Percentiles rank a stretch among this genome's conserved stretches.
phyloP scores from a whole-genome alignment of 2,329 filamentous ascomycete genomes.

The Calonectria honghensis region DNA sequence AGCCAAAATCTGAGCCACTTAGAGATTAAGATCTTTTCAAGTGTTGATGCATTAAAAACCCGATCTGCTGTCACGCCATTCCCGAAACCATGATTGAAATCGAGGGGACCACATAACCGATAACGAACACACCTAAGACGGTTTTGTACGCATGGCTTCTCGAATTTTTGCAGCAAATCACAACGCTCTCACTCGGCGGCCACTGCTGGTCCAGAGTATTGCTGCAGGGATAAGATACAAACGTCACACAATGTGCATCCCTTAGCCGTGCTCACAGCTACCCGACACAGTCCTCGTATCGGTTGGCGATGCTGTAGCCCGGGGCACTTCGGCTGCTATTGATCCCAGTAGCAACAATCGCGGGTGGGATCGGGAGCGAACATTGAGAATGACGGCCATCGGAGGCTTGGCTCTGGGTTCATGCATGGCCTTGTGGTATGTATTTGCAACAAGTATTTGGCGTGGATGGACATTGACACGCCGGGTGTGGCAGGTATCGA shows the following conservation, averaged over 20 bases:
- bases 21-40: neutral
- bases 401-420: neutral
- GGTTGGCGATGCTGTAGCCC: constrained; percentile 16
- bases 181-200: neutral
- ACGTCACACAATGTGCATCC: neutral
- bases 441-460: neutral
- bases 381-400: neutral
- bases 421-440: constrained; percentile 18
- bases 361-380: constrained; percentile 9
- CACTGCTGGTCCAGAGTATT: neutral
- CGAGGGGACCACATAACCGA: neutral
- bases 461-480: too few species aligned
- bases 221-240: neutral
- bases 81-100: neutral
- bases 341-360: neutral
- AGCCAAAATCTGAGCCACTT: neutral
- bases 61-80: neutral
- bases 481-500: neutral
- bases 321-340: neutral
- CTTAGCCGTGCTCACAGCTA: neutral
- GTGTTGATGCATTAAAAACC: neutral
- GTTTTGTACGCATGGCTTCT: neutral
- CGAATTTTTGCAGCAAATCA: neutral
- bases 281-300: too few species aligned
- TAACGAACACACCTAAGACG: neutral